These are phyloP conservation scores for Ganoderma lingzhi DNA, from an alignment of 1,284 basidiomycete species.

Conservation along the genomic window DNA sequence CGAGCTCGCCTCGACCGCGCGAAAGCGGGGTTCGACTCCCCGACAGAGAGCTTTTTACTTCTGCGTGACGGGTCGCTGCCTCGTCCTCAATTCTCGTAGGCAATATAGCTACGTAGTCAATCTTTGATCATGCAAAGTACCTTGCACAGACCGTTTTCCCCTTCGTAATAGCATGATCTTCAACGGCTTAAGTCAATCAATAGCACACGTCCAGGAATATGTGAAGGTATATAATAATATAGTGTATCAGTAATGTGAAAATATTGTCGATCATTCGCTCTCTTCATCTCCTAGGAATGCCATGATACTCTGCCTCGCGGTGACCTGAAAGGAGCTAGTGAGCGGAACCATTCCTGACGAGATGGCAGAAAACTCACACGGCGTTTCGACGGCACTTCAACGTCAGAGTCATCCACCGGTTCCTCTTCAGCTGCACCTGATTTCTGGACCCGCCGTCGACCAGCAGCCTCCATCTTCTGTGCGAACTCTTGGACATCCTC, in stretches of 20 bases:
- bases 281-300: slow-evolving; percentile 75
- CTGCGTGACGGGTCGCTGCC: background rate
- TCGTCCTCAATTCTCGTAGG: too few species aligned
- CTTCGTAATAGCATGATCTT: background rate
- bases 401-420: slow-evolving; percentile 45
- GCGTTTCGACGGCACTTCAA: slow-evolving; percentile 43
- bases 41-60: slow-evolving; percentile 42
- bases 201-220: background rate
- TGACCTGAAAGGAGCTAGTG: slow-evolving; percentile 40
- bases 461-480: slow-evolving; percentile 40
- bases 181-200: too few species aligned
- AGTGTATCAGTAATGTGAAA: background rate
- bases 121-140: too few species aligned
- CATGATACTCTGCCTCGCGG: slow-evolving; percentile 68
- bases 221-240: background rate
- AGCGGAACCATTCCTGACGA: background rate
- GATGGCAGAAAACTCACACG: slow-evolving; percentile 38
- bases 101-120: too few species aligned
- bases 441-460: slow-evolving; percentile 30
- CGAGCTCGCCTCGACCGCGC: slow-evolving; percentile 34
- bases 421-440: slow-evolving; percentile 31
- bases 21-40: slow-evolving; percentile 53
- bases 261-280: slow-evolving; percentile 32
- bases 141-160: background rate
- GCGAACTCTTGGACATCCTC: slow-evolving; percentile 75